Base-by-base conservation (phyloP, 2,329 filamentous ascomycete species). In the Xylariaceae sp. region DNA sequence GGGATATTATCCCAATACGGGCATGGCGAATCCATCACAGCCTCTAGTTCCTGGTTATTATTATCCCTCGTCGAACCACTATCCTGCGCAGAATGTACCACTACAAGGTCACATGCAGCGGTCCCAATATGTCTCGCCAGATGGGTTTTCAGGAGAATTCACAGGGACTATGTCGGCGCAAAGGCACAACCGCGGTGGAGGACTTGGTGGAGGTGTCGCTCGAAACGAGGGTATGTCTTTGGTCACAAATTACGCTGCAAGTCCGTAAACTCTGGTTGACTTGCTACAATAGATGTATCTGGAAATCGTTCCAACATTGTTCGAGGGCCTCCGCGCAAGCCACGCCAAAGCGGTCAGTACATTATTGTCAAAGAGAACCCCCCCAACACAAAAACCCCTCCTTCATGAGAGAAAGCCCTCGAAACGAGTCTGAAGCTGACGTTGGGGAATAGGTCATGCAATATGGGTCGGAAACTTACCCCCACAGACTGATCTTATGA, bases 391-490 rank as follows among this genome's bases (percentile, higher is more conserved):
- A 38, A 9, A 11, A 27, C n/a, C n/a, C n/a, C n/a, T n/a, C n/a
- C n/a, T n/a, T n/a, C n/a, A n/a, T n/a, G n/a, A n/a, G n/a, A n/a
- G n/a, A n/a, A n/a, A n/a, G n/a, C n/a, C n/a, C n/a, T n/a, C n/a
- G n/a, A n/a, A n/a, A n/a, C n/a, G n/a, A n/a, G n/a, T n/a, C n/a
- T n/a, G n/a, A 38, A n/a, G 15, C 45, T 57, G 53, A 54, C 35
- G 51, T 33, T 48, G 39, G 30, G n/a, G 30, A 6, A 36, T 36
- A 74, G 92, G 91, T 1, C 88, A 96, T 66, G 92, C 92, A 1
- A 83, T 97, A 17, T 97, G 94, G 92, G 89, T 97, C 27, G 94
- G 94, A 38, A 97, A 97, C 64, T 75, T 97, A 0, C 91, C 92
- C 4, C 87, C 89, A 0, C 87, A 89, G 43, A 87, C 90, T 1